Evolutionary conservation across 2,329 filamentous ascomycete genomes (phyloP).

Genomic region (Cladobotryum protrusum): DNA sequence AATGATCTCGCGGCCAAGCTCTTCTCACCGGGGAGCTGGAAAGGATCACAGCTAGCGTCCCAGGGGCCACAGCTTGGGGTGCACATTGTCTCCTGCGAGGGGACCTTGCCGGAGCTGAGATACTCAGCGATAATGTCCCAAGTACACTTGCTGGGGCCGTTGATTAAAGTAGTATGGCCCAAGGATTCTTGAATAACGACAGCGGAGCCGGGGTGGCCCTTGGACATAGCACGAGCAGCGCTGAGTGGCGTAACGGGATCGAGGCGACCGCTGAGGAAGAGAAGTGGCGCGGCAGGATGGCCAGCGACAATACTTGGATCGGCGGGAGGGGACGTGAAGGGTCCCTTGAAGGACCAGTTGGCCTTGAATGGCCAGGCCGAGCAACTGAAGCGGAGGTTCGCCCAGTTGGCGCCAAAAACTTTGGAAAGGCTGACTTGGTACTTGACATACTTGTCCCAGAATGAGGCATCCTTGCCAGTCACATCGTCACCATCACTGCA

Average conservation of each 20-base stretch:
- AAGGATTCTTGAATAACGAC: conserved; percentile 18
- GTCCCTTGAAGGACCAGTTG: conserved; percentile 31
- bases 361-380: conserved; percentile 29
- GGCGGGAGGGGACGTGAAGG: conserved; percentile 20
- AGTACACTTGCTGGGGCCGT: conserved; percentile 15
- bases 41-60: conserved; percentile 9
- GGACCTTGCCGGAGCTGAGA: conserved; percentile 17
- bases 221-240: conserved; percentile 12
- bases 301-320: conserved; percentile 18
- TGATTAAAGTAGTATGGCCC: conserved; percentile 14
- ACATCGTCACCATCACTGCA: conserved; percentile 28
- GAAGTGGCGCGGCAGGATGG: conserved; percentile 33
- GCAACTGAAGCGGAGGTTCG: conserved; percentile 31
- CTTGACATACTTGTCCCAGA: conserved; percentile 21
- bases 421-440: conserved; percentile 21
- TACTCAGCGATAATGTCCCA: conserved; percentile 15
- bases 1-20: not conserved
- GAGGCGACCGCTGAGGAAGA: conserved; percentile 35
- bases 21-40: not conserved
- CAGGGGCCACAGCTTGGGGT: conserved; percentile 17
- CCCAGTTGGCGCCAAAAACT: conserved; percentile 27
- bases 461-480: conserved; percentile 12
- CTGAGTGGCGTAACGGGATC: conserved; percentile 39
- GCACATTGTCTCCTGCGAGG: conserved; percentile 14
- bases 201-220: conserved; percentile 15